These are phyloP conservation scores for Madurella mycetomatis DNA, from an alignment of 2,329 filamentous ascomycete genomes.

Conservation along the genomic window DNA sequence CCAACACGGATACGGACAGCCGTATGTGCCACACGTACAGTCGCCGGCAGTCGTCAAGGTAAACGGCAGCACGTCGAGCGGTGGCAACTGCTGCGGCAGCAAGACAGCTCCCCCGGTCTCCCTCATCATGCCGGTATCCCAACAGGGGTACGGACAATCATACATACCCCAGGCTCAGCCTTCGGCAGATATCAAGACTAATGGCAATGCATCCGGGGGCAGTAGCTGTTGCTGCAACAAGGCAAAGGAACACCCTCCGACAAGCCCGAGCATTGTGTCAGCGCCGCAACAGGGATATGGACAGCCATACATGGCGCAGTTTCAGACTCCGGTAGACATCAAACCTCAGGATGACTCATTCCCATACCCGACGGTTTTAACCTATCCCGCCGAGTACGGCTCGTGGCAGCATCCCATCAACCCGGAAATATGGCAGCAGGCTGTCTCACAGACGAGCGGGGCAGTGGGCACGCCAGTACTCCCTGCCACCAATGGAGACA, in stretches of 20 bases:
- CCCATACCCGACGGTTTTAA: constrained; percentile 44
- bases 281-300: constrained; percentile 9
- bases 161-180: constrained; percentile 35
- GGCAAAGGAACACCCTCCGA: constrained; percentile 12
- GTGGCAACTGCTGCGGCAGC: constrained; percentile 15
- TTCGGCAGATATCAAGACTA: constrained; percentile 31
- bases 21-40: constrained; percentile 33
- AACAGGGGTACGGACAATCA: constrained; percentile 10
- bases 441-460: constrained; percentile 25
- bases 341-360: constrained; percentile 25
- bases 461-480: constrained; percentile 7
- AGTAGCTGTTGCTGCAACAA: constrained; percentile 33
- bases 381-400: constrained; percentile 51
- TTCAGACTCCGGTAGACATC: constrained; percentile 35
- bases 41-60: constrained; percentile 34
- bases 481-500: constrained; percentile 7
- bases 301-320: constrained; percentile 31
- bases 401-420: constrained; percentile 53
- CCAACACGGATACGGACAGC: constrained; percentile 11
- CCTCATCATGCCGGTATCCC: constrained; percentile 3
- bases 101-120: constrained; percentile 13
- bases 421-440: constrained; percentile 49
- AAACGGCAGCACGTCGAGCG: neutral
- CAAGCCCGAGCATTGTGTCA: neutral
- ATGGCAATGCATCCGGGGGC: too few relatives aligned